Evolutionary conservation across 1,139 yeast genomes (phyloP).

Genomic region (Hemisphaericaspora xylofermentans): DNA sequence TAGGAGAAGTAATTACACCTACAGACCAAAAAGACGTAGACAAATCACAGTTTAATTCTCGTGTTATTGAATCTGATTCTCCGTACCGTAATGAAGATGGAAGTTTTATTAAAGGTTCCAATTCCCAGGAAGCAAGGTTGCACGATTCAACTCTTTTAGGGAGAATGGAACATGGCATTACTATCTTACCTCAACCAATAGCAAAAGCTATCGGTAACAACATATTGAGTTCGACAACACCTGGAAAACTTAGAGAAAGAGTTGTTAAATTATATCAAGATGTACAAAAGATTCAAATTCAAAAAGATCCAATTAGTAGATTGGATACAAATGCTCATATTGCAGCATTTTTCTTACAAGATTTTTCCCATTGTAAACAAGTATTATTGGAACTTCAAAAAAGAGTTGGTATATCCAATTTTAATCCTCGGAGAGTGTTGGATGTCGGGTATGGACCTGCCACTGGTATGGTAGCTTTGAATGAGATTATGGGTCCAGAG

Average conservation of each 20-base stretch:
- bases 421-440: constrained; percentile 65
- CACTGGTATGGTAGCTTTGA: constrained; percentile 84
- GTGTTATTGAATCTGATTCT: constrained; percentile 13
- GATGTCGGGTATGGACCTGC: constrained; percentile 94
- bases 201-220: constrained; percentile 58
- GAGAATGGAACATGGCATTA: constrained; percentile 43
- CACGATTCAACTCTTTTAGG: constrained; percentile 49
- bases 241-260: constrained; percentile 54
- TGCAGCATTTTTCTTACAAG: constrained; percentile 81
- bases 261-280: constrained; percentile 54
- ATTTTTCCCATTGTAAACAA: constrained; percentile 70
- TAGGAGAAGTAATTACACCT: not conserved
- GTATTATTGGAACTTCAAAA: constrained; percentile 66
- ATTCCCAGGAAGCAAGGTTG: constrained; percentile 53
- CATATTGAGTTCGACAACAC: constrained; percentile 52
- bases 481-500: constrained; percentile 70
- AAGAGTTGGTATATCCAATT: constrained; percentile 46
- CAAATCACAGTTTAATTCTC: not conserved
- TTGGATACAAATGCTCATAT: constrained; percentile 80
- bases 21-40: not conserved
- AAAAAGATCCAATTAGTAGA: constrained; percentile 49
- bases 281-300: constrained; percentile 51
- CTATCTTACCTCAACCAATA: constrained; percentile 52
- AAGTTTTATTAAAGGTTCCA: constrained; percentile 41
- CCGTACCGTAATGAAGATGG: constrained; percentile 43